Evolutionary conservation across 495 filamentous ascomycete genomes (phyloP), one percentile per base, ranked within the genome.

Genomic region (Penicillium samsonianum): DNA sequence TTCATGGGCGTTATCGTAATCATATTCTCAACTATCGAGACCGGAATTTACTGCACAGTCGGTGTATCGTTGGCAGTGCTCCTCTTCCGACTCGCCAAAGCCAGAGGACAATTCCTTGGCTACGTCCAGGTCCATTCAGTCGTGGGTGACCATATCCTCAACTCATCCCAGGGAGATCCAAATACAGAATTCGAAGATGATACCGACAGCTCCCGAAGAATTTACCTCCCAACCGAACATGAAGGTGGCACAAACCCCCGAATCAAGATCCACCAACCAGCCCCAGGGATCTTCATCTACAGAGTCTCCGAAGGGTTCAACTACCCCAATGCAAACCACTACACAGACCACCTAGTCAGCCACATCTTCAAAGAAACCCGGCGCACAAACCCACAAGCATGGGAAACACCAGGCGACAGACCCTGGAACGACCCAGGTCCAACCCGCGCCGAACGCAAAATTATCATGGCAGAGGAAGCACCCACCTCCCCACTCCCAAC

Each of bases 361-460:
- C 80, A 82, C 61, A 89, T 97, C 55, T 88, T 91, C 69, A 68
- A 80, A 28, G 66, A 82, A 45, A 94, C 92, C 2, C 86, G 90
- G 4, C 83, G 86, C 20, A 95, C 90, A 0, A 88, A 87, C 67
- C 79, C 80, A 1, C 65, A 82, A 37, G 68, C 75, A 1, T 91
- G 85, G 61, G 70, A 73, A 2, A 81, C 79, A 10, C 79, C 76
- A 4, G 92, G 92, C 17, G 92, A 98, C 66, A 83, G 93, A 1
- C 91, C 92, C 7, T 98, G 92, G 93, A 96, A 96, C 68, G 87
- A 96, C 65, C 90, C 92, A 1, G 92, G 91, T 33, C 89, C 91
- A 35, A 82, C 83, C 33, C 80, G 78, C 51, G 84, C 85, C 55
- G 69, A 83, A 59, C 41, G 52, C 19, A 55, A 19, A n/a, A 1